phyloP scores from a whole-genome alignment of 768 basidiomycete species.

The Leucosporidium scottii region DNA sequence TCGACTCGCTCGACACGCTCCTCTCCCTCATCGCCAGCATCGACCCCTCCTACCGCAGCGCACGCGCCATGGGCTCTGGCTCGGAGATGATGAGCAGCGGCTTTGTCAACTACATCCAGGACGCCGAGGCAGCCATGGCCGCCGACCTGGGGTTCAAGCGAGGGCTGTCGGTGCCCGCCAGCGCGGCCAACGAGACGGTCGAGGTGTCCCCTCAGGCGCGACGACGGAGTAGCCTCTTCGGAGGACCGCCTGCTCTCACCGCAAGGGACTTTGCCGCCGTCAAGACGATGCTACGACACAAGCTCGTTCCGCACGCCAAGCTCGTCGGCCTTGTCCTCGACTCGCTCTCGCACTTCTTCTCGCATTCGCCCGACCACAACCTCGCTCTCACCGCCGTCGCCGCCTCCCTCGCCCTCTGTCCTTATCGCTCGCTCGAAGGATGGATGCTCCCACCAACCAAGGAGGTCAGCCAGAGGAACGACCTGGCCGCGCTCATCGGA shows the following conservation, averaged over 20 bases:
- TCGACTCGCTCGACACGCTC: conserved; percentile 39
- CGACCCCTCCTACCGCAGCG: conserved; percentile 32
- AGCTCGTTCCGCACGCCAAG: conserved; percentile 69
- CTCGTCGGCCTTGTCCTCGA: conserved; percentile 65
- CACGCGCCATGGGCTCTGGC: conserved; percentile 1
- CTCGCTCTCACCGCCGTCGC: conserved; percentile 78
- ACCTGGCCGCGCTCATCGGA: neutral
- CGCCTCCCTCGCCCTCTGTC: conserved; percentile 72
- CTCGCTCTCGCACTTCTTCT: conserved; percentile 68
- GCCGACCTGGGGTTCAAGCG: conserved; percentile 28
- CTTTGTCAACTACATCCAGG: conserved; percentile 40
- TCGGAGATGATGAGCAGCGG: conserved; percentile 28
- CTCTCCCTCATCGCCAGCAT: conserved; percentile 37
- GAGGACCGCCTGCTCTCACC: neutral
- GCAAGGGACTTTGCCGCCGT: conserved; percentile 10
- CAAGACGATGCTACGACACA: conserved; percentile 46
- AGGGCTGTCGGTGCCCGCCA: conserved; percentile 9
- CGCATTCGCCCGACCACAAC: conserved; percentile 77
- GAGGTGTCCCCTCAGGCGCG: conserved; percentile 11
- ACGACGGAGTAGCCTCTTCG: conserved; percentile 20
- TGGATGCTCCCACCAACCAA: conserved; percentile 60
- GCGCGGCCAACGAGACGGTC: neutral
- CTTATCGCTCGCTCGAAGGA: conserved; percentile 74
- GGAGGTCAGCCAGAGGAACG: neutral
- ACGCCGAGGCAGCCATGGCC: conserved; percentile 34